Conservation (phyloP, 2,329 filamentous ascomycete species). For the Cladosporium sp. region DNA sequence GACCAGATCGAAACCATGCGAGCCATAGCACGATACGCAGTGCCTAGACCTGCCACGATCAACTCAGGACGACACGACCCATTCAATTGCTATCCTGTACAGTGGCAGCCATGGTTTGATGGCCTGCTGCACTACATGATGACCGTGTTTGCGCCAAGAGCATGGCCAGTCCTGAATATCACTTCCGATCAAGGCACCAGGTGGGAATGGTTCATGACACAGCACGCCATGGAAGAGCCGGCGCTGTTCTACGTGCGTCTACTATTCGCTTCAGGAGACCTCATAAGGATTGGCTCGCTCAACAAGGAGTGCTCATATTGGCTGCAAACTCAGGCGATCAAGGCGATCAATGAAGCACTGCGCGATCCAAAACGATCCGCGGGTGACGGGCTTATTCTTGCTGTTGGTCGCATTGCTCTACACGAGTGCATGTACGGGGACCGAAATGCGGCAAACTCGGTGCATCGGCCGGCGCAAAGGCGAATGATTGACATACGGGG, state of each 20-base stretch:
- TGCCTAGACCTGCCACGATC: conserved; percentile 2
- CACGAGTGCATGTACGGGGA: conserved; percentile 39
- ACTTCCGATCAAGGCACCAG: conserved; percentile 30
- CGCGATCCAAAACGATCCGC: conserved; percentile 24
- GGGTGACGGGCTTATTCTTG: conserved; percentile 32
- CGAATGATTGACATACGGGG: conserved; percentile 38
- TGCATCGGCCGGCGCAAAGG: conserved; percentile 37
- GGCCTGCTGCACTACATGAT: conserved; percentile 37
- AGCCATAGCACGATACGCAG: neutral
- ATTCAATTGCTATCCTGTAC: conserved; percentile 36
- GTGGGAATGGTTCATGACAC: conserved; percentile 38
- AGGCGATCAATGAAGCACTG: conserved; percentile 32
- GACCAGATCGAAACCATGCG: conserved; percentile 14
- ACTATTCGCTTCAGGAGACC: conserved; percentile 36
- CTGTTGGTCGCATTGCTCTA: conserved; percentile 37
- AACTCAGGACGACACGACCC: conserved; percentile 22
- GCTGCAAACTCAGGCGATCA: conserved; percentile 34
- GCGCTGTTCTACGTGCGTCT: conserved; percentile 38
- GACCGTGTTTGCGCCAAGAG: conserved; percentile 36
- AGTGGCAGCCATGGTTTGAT: conserved; percentile 35
- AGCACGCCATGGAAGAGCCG: conserved; percentile 34
- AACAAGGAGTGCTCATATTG: conserved; percentile 28
- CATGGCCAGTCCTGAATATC: conserved; percentile 37
- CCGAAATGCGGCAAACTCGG: conserved; percentile 29
- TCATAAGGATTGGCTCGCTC: conserved; percentile 30